phyloP scores from a whole-genome alignment of 176 grass and related monocot species.

The Miscanthus lutarioriparius region DNA sequence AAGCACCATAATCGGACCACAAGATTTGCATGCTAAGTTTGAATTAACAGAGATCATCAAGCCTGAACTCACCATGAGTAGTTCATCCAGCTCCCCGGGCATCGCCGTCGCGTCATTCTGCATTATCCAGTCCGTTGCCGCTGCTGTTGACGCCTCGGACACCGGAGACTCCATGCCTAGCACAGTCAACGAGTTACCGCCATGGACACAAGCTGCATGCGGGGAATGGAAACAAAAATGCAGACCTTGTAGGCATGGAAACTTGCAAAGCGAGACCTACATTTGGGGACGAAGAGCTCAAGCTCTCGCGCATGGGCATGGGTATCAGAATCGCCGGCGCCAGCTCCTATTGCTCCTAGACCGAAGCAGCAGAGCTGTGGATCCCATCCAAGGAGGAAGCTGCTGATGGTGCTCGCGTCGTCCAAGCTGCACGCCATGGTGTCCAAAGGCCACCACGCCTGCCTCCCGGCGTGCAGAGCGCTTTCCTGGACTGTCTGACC shows the following conservation, averaged over 20 bases:
- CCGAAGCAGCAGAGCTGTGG: slow-evolving; percentile 40
- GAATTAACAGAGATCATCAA: not conserved
- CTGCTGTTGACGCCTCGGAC: slow-evolving; percentile 9
- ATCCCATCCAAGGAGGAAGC: slow-evolving; percentile 43
- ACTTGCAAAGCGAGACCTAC: slow-evolving; percentile 10
- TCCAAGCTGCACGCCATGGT: slow-evolving; percentile 48
- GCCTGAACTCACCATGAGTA: slow-evolving; percentile 49
- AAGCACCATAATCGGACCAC: not conserved
- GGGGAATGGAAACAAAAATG: not conserved
- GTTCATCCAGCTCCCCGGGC: slow-evolving; percentile 40
- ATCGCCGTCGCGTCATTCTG: not conserved
- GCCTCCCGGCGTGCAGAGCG: slow-evolving; percentile 34
- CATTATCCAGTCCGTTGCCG: not conserved
- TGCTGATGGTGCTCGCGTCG: not conserved
- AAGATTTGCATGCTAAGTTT: not conserved
- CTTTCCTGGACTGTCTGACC: slow-evolving; percentile 26
- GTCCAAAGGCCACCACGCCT: slow-evolving; percentile 38
- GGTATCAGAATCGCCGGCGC: not conserved
- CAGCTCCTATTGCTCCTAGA: slow-evolving; percentile 11
- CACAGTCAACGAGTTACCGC: not conserved
- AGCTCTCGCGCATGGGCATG: slow-evolving; percentile 10
- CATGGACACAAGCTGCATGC: not conserved
- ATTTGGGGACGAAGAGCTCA: slow-evolving; percentile 40
- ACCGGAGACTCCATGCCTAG: slow-evolving; percentile 30
- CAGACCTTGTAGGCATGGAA: not conserved